These are phyloP conservation scores for Lecanoromycetidae sp. DNA, from an alignment of 2,329 filamentous ascomycete species.

Conservation along the genomic window DNA sequence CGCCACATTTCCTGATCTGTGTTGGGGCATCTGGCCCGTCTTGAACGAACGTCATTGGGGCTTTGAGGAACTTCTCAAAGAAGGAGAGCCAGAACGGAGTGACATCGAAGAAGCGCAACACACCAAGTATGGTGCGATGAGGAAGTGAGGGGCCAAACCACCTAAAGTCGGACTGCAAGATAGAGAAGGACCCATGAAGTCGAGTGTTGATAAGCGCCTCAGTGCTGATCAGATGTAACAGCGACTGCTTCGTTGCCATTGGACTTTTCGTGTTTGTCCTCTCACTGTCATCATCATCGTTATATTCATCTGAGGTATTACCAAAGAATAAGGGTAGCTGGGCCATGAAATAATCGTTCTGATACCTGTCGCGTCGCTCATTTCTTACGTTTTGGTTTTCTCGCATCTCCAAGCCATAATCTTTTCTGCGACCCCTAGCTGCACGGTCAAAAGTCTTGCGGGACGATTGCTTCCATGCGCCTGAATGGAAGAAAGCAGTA, in stretches of 20 bases:
- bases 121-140: constrained; percentile 33
- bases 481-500: constrained; percentile 7
- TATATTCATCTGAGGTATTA: neutral
- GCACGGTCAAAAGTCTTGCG: neutral
- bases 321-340: constrained; percentile 3
- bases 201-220: constrained; percentile 37
- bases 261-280: neutral
- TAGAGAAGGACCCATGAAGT: constrained; percentile 34
- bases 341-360: constrained; percentile 29
- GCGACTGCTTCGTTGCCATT: constrained; percentile 35
- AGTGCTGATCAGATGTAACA: constrained; percentile 39
- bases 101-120: constrained; percentile 36
- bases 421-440: neutral
- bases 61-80: constrained; percentile 35
- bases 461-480: constrained; percentile 7
- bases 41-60: constrained; percentile 31
- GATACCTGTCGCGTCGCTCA: constrained; percentile 26
- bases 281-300: constrained; percentile 16
- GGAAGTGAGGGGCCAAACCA: constrained; percentile 35
- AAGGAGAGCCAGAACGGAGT: constrained; percentile 33
- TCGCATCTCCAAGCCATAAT: neutral
- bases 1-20: constrained; percentile 32
- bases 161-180: constrained; percentile 34
- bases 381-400: constrained; percentile 21
- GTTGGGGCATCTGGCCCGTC: constrained; percentile 28